Conservation (phyloP, 257 asterid species). For the Solanum megistacrolobum region DNA sequence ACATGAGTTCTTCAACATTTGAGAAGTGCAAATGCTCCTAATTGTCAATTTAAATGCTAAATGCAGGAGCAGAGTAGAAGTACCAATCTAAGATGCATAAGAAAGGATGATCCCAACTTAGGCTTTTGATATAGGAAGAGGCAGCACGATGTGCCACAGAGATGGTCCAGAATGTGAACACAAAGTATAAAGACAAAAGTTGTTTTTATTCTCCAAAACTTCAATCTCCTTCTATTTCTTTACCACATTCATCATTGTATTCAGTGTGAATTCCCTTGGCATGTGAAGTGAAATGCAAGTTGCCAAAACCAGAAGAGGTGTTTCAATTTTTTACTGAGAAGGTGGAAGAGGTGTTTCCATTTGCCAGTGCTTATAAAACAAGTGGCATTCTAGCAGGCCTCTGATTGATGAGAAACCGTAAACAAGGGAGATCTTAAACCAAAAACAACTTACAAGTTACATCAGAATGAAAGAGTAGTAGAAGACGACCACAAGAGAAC, state of each 20-base stretch:
- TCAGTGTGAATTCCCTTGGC: neutral
- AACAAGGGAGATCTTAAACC: neutral
- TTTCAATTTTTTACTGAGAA: neutral
- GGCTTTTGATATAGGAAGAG: neutral
- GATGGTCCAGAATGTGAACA: neutral
- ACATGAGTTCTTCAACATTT: too few relatives aligned
- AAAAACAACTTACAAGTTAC: neutral
- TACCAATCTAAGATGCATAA: neutral
- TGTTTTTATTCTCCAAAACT: neutral
- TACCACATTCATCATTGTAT: neutral
- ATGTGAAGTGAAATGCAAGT: neutral
- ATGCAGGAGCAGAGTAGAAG: too few relatives aligned
- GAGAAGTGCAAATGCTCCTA: too few relatives aligned
- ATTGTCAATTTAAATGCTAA: too few relatives aligned
- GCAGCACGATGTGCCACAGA: neutral
- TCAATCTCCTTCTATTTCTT: neutral
- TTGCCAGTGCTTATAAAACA: neutral
- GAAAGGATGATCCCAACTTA: neutral
- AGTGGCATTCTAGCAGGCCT: neutral
- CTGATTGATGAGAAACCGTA: neutral
- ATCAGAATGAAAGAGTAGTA: neutral
- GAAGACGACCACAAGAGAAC: neutral
- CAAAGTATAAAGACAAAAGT: neutral
- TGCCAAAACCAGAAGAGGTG: neutral
- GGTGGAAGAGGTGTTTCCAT: neutral